Evolutionary conservation across 2,329 filamentous ascomycete species (phyloP).

Genomic region (Alternaria viburni): DNA sequence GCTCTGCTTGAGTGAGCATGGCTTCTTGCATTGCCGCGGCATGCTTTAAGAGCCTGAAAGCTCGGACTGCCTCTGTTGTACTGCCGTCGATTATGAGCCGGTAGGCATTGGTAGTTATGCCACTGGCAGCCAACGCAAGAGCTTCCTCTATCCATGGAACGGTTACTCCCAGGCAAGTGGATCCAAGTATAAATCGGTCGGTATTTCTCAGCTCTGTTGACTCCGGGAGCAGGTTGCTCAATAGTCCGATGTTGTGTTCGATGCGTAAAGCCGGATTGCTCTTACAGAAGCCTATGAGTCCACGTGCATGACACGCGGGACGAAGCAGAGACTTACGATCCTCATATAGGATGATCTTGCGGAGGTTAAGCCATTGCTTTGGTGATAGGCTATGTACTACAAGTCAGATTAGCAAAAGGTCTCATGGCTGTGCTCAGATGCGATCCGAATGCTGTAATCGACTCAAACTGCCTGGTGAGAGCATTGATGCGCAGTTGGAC

Average conservation of each 20-base stretch:
- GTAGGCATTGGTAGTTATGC: neutral
- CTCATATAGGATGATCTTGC: neutral
- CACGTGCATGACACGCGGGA: neutral
- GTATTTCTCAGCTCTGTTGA: too few relatives aligned
- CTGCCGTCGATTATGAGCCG: neutral
- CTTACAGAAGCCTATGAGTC: neutral
- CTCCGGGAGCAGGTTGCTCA: too few relatives aligned
- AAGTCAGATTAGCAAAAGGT: too few relatives aligned
- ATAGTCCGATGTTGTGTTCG: neutral
- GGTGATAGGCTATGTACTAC: neutral
- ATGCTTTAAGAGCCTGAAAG: neutral
- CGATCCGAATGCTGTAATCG: too few relatives aligned
- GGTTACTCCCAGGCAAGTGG: too few relatives aligned
- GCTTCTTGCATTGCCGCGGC: neutral
- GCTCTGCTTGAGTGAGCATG: neutral
- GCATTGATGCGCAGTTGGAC: too few relatives aligned
- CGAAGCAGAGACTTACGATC: neutral
- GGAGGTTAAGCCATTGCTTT: neutral
- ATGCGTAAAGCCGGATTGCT: neutral
- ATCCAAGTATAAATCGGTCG: too few relatives aligned
- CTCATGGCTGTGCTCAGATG: too few relatives aligned
- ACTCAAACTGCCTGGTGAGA: too few relatives aligned
- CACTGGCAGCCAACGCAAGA: fast-evolving
- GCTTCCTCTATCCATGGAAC: too few relatives aligned
- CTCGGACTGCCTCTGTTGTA: fast-evolving